Percentiles rank a stretch among this genome's conserved stretches.
Conservation (phyloP, 192 early-diverging fungal species). For the Coemansia sp. region DNA sequence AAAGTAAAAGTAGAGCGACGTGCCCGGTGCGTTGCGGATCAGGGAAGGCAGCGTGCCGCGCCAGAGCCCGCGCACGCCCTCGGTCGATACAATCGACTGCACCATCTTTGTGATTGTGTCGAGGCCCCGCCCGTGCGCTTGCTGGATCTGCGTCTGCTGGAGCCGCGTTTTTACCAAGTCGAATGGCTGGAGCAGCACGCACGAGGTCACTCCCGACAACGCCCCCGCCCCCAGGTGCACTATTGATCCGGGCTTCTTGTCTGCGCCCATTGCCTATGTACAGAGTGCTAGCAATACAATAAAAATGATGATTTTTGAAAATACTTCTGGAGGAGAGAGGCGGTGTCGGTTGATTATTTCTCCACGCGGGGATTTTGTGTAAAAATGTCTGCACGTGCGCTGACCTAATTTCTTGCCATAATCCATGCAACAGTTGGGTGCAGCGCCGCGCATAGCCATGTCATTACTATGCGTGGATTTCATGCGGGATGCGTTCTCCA, state of each 20-base stretch:
- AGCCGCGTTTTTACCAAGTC: conserved; percentile 83
- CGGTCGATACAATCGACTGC: conserved; percentile 56
- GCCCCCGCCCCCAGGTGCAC: conserved; percentile 77
- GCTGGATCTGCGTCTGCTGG: conserved; percentile 56
- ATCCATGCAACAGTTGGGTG: too few relatives aligned
- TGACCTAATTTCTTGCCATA: not conserved
- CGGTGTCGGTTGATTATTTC: not conserved
- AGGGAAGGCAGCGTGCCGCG: conserved; percentile 49
- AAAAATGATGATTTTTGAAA: conserved; percentile 1
- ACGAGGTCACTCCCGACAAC: conserved; percentile 72
- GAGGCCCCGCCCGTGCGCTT: not conserved
- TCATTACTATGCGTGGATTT: not conserved
- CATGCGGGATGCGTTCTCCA: too few relatives aligned
- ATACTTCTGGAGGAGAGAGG: not conserved
- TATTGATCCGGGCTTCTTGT: conserved; percentile 40
- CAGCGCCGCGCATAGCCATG: not conserved
- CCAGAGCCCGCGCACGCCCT: conserved; percentile 51
- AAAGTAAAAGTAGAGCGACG: conserved; percentile 61
- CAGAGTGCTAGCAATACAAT: not conserved
- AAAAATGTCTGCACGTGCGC: not conserved
- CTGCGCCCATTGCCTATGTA: conserved; percentile 13
- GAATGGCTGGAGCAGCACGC: conserved; percentile 82
- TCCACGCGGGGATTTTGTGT: not conserved
- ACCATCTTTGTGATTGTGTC: conserved; percentile 50
- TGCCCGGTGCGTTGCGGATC: conserved; percentile 51